These are phyloP conservation scores for Pyrenochaeta sp. DNA, from an alignment of 2,329 filamentous ascomycete species.

Conservation along the genomic window DNA sequence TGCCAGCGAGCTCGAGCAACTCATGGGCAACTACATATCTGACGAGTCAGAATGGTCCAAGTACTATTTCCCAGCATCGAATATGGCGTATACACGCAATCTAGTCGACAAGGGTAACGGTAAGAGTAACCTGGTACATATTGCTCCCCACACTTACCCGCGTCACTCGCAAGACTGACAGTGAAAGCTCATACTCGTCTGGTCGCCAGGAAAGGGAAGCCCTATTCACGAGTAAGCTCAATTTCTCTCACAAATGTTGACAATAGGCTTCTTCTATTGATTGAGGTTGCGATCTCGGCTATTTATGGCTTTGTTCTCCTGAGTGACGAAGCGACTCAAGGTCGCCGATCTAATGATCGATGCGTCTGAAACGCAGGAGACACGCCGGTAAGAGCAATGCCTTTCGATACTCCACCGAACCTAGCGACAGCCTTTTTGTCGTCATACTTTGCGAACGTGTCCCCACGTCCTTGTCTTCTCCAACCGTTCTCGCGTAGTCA, in stretches of 20 bases:
- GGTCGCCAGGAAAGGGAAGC: conserved; percentile 83
- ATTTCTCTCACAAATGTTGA: conserved; percentile 17
- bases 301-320: conserved; percentile 26
- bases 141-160: neutral
- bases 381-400: conserved; percentile 31
- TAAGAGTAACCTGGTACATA: conserved; percentile 73
- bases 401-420: conserved; percentile 4
- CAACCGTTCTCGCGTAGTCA: no score
- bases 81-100: conserved; percentile 81
- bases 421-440: neutral
- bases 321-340: conserved; percentile 37
- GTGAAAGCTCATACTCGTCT: conserved; percentile 80
- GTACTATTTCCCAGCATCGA: conserved; percentile 77
- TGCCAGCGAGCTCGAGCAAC: conserved; percentile 69
- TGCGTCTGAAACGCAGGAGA: conserved; percentile 36
- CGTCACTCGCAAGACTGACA: neutral
- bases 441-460: neutral
- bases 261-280: conserved; percentile 16
- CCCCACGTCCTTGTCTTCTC: neutral
- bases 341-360: conserved; percentile 38
- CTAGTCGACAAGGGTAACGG: conserved; percentile 90
- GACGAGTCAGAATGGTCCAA: conserved; percentile 73
- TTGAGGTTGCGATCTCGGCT: neutral
- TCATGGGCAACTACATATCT: conserved; percentile 80
- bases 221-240: conserved; percentile 76